Evolutionary conservation across 352 stramenopile genomes (phyloP).

Genomic region (Phytopythium delawarense): DNA sequence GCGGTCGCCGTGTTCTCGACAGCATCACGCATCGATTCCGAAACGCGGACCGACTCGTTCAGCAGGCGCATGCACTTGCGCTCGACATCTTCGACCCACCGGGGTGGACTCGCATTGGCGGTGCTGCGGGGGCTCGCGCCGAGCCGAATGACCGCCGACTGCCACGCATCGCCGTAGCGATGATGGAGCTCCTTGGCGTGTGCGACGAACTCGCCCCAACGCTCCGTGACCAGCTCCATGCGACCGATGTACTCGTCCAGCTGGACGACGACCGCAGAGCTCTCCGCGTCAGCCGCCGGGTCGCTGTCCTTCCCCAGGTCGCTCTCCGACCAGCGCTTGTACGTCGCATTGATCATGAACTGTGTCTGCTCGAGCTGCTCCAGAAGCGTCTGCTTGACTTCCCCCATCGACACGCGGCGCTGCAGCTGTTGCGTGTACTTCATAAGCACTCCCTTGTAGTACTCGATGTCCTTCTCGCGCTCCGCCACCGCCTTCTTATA

Average conservation of each 20-base stretch:
- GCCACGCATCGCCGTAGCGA: constrained; percentile 45
- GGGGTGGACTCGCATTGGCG: constrained; percentile 21
- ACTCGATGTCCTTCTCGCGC: constrained; percentile 67
- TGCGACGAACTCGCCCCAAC: constrained; percentile 48
- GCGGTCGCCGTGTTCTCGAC: constrained; percentile 41
- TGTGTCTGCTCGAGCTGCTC: constrained; percentile 75
- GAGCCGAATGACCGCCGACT: constrained; percentile 16
- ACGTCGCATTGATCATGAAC: constrained; percentile 71
- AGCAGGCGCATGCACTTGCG: constrained; percentile 49
- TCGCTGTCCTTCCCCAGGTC: constrained; percentile 24
- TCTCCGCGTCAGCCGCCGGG: constrained; percentile 10
- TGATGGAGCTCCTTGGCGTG: constrained; percentile 51
- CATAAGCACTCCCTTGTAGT: constrained; percentile 43
- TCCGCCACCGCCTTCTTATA: constrained; percentile 56
- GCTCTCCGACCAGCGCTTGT: constrained; percentile 68
- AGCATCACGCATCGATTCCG: constrained; percentile 45
- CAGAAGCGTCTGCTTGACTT: constrained; percentile 70
- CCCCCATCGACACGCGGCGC: constrained; percentile 44
- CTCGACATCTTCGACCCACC: constrained; percentile 57
- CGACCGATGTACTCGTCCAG: constrained; percentile 55
- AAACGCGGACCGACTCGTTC: constrained; percentile 50
- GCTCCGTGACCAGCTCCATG: constrained; percentile 49
- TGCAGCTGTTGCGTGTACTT: constrained; percentile 52
- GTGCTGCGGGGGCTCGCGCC: constrained; percentile 21
- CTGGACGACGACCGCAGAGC: constrained; percentile 28